phyloP scores from a whole-genome alignment of 106 monocot species.

The Narthecium ossifragum region DNA sequence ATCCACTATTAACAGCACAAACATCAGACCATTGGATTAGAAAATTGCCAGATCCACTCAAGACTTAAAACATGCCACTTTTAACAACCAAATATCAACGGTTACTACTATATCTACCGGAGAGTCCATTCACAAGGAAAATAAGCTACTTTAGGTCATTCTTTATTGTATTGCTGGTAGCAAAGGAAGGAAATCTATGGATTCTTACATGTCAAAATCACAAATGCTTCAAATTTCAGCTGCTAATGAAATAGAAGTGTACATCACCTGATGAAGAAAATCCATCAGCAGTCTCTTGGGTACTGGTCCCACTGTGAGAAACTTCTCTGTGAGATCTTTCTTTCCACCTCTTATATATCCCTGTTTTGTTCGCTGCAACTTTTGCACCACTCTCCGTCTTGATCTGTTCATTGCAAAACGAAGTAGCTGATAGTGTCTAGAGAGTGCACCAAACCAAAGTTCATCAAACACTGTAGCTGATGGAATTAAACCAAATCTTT shows the following conservation, averaged over 20 bases:
- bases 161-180: background rate
- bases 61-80: too few species aligned
- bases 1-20: too few species aligned
- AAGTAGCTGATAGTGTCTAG: background rate
- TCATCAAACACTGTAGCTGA: background rate
- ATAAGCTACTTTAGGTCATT: background rate
- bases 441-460: background rate
- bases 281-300: conserved; percentile 15
- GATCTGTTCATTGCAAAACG: conserved; percentile 34
- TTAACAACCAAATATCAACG: too few species aligned
- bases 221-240: background rate
- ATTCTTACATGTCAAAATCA: background rate
- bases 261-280: conserved; percentile 31
- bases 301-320: conserved; percentile 32
- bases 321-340: conserved; percentile 62
- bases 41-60: too few species aligned
- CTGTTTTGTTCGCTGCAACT: conserved; percentile 55
- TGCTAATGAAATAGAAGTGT: background rate
- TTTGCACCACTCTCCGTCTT: conserved; percentile 91
- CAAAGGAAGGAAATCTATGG: background rate
- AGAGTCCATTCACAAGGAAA: background rate
- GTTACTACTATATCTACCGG: too few species aligned
- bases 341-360: conserved; percentile 94
- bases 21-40: too few species aligned
- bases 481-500: background rate